These are phyloP conservation scores for Linderina pennispora DNA, from an alignment of 192 early-diverging fungal genomes.

Conservation along the genomic window DNA sequence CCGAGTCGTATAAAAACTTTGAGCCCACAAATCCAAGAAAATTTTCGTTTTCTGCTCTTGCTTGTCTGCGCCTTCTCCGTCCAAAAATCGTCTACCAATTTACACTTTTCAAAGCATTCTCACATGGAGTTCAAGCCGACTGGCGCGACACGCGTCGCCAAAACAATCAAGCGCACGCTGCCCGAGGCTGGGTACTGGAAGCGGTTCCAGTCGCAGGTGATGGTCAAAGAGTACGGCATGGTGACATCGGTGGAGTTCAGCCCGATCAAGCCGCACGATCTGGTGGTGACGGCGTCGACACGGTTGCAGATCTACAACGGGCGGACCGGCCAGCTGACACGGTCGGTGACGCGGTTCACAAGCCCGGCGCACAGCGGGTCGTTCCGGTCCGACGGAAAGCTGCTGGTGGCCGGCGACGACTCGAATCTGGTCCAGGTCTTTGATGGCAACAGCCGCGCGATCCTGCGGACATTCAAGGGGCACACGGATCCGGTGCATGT, in stretches of 20 bases:
- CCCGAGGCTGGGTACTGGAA: slow-evolving; percentile 71
- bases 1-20: no score
- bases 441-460: slow-evolving; percentile 58
- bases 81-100: no score
- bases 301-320: slow-evolving; percentile 89
- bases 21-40: no score
- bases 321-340: slow-evolving; percentile 76
- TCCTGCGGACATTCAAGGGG: slow-evolving; percentile 60
- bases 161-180: slow-evolving; percentile 49
- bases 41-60: slow-evolving; percentile 5
- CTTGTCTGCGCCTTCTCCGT: neutral
- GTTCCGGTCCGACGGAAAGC: slow-evolving; percentile 80
- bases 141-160: slow-evolving; percentile 50
- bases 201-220: slow-evolving; percentile 79
- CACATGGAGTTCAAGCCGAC: slow-evolving; percentile 53
- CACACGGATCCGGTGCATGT: slow-evolving; percentile 72
- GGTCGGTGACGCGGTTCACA: slow-evolving; percentile 89
- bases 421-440: slow-evolving; percentile 82
- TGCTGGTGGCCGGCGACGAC: slow-evolving; percentile 91
- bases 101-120: slow-evolving; percentile 1
- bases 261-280: slow-evolving; percentile 73
- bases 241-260: slow-evolving; percentile 80
- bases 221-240: slow-evolving; percentile 83
- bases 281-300: slow-evolving; percentile 84
- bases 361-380: slow-evolving; percentile 77